Evolutionary conservation across 1,139 yeast species (phyloP).

Genomic region (Taphrina pruni): DNA sequence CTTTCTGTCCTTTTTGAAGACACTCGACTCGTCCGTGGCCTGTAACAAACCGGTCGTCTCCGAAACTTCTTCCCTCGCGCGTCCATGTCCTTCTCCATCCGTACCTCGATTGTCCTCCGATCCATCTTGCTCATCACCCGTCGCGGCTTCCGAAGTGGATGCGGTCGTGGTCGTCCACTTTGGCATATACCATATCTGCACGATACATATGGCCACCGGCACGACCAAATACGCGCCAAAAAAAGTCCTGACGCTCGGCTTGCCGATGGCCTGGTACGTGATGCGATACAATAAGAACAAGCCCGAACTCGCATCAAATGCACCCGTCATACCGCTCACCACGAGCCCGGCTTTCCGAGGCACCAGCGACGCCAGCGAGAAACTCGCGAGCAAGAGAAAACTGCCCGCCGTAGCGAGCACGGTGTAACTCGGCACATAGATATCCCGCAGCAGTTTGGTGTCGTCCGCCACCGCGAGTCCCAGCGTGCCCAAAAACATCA

Average conservation of each 20-base stretch:
- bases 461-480: conserved; percentile 54
- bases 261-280: conserved; percentile 56
- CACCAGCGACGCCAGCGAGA: conserved; percentile 75
- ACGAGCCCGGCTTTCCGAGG: conserved; percentile 74
- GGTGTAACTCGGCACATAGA: conserved; percentile 68
- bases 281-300: conserved; percentile 71
- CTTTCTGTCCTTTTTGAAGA: conserved; percentile 38
- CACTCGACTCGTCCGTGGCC: conserved; percentile 38
- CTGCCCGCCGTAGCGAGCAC: conserved; percentile 82
- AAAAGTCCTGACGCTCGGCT: conserved; percentile 59
- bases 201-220: conserved; percentile 72
- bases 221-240: conserved; percentile 71
- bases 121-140: conserved; percentile 67
- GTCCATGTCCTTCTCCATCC: background rate
- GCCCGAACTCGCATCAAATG: conserved; percentile 79
- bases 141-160: conserved; percentile 59
- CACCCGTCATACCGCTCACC: conserved; percentile 74
- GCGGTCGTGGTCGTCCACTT: conserved; percentile 54
- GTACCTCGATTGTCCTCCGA: background rate
- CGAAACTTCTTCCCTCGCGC: conserved; percentile 51
- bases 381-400: conserved; percentile 77
- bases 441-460: conserved; percentile 56
- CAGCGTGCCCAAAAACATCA: conserved; percentile 62
- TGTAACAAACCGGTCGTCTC: conserved; percentile 60
- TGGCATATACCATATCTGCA: conserved; percentile 83